phyloP scores from a whole-genome alignment of 2,329 filamentous ascomycete species.

The Magnaporthales sp. region DNA sequence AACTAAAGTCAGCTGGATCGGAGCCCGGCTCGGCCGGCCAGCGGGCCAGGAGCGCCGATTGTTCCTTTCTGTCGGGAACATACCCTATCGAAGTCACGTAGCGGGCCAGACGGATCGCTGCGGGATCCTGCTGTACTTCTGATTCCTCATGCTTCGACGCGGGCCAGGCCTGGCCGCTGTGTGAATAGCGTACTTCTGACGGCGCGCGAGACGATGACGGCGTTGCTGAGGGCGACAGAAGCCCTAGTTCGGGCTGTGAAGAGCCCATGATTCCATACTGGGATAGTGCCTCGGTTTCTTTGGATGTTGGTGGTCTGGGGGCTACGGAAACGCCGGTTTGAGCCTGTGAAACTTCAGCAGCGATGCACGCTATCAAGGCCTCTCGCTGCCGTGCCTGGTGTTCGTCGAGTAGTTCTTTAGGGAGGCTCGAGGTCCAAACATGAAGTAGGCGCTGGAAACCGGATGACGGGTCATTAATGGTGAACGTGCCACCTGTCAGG shows the following conservation, averaged over 20 bases:
- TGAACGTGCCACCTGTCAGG: neutral
- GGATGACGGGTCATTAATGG: neutral
- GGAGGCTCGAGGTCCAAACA: conserved; percentile 7
- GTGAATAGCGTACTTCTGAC: neutral
- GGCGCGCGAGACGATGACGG: conserved; percentile 1
- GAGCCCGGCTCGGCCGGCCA: conserved; percentile 1
- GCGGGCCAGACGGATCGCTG: conserved; percentile 1
- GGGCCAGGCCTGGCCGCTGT: neutral
- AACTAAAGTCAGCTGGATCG: conserved; percentile 2
- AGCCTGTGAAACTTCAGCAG: conserved; percentile 11
- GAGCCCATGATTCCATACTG: neutral
- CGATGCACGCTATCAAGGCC: conserved; percentile 8
- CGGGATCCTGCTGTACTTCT: neutral
- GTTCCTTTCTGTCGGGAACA: neutral
- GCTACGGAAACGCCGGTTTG: conserved; percentile 13
- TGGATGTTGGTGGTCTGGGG: conserved; percentile 1
- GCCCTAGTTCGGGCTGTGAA: neutral
- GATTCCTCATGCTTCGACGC: neutral
- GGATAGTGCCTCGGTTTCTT: neutral
- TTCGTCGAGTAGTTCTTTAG: neutral
- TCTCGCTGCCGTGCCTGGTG: neutral
- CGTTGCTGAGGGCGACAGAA: conserved; percentile 1
- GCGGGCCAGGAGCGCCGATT: neutral
- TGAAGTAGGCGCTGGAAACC: conserved; percentile 7
- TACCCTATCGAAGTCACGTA: conserved; percentile 3